These are phyloP conservation scores for Talaromyces borbonicus DNA, from an alignment of 495 filamentous ascomycete species.

Conservation along the genomic window DNA sequence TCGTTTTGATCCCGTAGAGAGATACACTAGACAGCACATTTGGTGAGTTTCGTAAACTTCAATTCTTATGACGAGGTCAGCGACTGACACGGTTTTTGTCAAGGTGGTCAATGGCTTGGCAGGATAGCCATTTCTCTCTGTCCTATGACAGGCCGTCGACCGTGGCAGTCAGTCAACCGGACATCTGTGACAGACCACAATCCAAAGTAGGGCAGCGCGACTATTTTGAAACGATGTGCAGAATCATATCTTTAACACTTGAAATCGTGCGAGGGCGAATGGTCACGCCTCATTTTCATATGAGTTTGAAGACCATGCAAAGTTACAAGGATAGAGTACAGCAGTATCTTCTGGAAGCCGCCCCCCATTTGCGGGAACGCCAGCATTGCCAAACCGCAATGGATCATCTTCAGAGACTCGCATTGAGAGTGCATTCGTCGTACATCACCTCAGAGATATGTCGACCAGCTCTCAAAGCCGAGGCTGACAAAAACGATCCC, in stretches of 20 bases:
- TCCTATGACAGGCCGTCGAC: constrained; percentile 51
- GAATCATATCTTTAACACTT: constrained; percentile 41
- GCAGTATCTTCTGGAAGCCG: constrained; percentile 38
- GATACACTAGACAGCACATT: constrained; percentile 27
- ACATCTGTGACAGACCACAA: constrained; percentile 38
- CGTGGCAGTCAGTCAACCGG: constrained; percentile 41
- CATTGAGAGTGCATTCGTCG: constrained; percentile 46
- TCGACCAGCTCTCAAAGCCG: constrained; percentile 43
- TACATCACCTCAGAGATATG: constrained; percentile 51
- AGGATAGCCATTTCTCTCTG: constrained; percentile 51
- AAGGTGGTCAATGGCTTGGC: constrained; percentile 51
- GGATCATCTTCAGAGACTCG: constrained; percentile 46
- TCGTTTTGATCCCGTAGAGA: constrained; percentile 28
- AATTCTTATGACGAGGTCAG: neutral
- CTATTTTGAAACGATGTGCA: constrained; percentile 47
- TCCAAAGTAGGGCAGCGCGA: constrained; percentile 38
- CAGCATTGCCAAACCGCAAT: constrained; percentile 36
- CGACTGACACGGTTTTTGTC: neutral
- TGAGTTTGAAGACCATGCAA: constrained; percentile 35
- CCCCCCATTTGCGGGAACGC: constrained; percentile 41
- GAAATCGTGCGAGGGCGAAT: constrained; percentile 46
- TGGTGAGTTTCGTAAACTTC: constrained; percentile 24
- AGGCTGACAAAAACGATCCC: constrained; percentile 22
- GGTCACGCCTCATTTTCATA: constrained; percentile 27
- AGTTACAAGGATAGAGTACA: constrained; percentile 43